phyloP scores from a whole-genome alignment of 1,139 yeast genomes.

The Sugiyamaella xylanicola region DNA sequence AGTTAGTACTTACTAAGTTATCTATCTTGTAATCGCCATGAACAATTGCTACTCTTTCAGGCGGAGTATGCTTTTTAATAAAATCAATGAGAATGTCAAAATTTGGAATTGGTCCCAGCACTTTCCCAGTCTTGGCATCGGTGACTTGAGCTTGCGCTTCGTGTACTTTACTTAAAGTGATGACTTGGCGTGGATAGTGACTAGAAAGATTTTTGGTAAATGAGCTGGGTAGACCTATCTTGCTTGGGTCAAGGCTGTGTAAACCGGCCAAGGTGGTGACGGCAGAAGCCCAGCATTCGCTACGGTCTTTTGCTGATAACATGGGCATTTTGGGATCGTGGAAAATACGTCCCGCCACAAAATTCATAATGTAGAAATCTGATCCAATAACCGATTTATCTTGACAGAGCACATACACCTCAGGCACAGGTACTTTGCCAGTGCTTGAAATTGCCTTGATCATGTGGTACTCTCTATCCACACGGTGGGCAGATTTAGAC shows the following conservation, averaged over 20 bases:
- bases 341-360: conserved; percentile 59
- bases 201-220: conserved; percentile 50
- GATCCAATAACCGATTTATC: conserved; percentile 70
- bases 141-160: conserved; percentile 49
- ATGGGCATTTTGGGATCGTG: conserved; percentile 57
- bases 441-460: conserved; percentile 46
- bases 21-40: conserved; percentile 74
- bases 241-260: conserved; percentile 54
- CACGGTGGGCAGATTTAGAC: conserved; percentile 64
- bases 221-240: conserved; percentile 46
- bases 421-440: conserved; percentile 57
- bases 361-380: conserved; percentile 66
- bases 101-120: conserved; percentile 55
- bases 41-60: conserved; percentile 51
- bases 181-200: conserved; percentile 60
- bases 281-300: conserved; percentile 53
- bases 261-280: conserved; percentile 55
- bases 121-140: conserved; percentile 39
- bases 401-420: conserved; percentile 65
- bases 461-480: conserved; percentile 63
- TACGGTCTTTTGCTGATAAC: conserved; percentile 36
- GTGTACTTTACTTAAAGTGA: conserved; percentile 53
- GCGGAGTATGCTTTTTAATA: conserved; percentile 55
- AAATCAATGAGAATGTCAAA: conserved; percentile 51
- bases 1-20: conserved; percentile 47